Base-by-base conservation (phyloP, 345 rosid genomes). In the Boechera stricta region DNA sequence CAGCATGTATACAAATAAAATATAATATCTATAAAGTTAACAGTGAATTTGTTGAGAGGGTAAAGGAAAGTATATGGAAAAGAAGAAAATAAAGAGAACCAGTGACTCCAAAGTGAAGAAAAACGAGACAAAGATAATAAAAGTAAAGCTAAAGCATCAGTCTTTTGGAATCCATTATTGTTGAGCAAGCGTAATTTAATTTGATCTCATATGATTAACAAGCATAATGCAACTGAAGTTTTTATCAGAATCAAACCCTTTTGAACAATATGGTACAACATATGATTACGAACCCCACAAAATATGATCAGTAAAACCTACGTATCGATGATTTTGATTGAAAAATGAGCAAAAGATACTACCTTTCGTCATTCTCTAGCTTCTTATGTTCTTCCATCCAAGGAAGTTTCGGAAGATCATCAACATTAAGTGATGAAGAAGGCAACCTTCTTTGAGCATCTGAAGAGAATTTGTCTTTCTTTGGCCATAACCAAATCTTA, bases 401-500 rank as follows among this genome's bases (percentile, higher is more conserved):
- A 73, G 93, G 89, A 84, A 87, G 79, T 76, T 89, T 92, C 53
- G 90, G 89, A 82, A 79, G 72, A 69, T 79, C 82, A 56, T 74
- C 72, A 16, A 75, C 68, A 39, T 81, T 83, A 56, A 89, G 87
- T 38, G 92, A 86, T 55, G 92, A 85, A 76, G 89, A 81, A 84
- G 92, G 90, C 76, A 79, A 63, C 28, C 82, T 75, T 38, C 61
- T 74, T 9, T 85, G 89, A 44, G 82, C 74, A 74, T 84, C 85
- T 8, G 89, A 80, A 45, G 85, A 74, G 74, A 87, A 85, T 42
- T 85, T 89, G 21, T 85, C 87, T 74, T 89, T 91, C 81, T 87
- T 89, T 18, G 97, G 83, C 94, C 94, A 91, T 49, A 84, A 91
- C 97, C 97, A 91, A 70, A 91, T 91, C 89, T 91, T 91, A 2